Conservation (phyloP, 1,284 basidiomycete species). For the Kwoniella shivajii region DNA sequence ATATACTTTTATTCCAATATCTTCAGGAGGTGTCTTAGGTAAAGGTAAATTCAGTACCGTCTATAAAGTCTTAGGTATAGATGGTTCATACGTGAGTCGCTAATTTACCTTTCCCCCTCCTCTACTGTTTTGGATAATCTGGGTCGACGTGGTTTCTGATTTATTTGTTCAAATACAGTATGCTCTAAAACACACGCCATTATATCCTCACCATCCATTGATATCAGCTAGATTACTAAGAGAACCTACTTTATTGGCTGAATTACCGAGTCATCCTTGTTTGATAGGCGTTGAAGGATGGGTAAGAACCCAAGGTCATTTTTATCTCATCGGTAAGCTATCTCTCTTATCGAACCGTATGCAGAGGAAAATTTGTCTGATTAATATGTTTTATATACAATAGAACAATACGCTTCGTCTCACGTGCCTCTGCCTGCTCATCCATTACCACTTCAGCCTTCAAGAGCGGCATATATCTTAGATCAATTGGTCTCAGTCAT, state of each 20-base stretch:
- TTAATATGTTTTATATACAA: neutral
- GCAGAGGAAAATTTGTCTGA: neutral
- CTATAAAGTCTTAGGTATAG: constrained; percentile 48
- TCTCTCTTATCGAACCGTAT: neutral
- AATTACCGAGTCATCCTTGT: constrained; percentile 60
- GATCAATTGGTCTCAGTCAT: constrained; percentile 60
- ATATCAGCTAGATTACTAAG: constrained; percentile 60
- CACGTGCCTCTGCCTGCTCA: constrained; percentile 40
- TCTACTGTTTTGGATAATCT: no score
- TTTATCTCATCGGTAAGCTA: constrained; percentile 59
- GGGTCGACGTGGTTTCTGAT: no score
- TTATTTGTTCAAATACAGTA: no score
- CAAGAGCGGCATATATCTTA: constrained; percentile 57
- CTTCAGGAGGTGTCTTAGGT: constrained; percentile 51
- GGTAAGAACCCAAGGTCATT: constrained; percentile 60
- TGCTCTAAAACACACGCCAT: constrained; percentile 62
- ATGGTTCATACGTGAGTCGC: constrained; percentile 44
- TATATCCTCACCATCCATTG: constrained; percentile 62
- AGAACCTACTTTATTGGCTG: constrained; percentile 60
- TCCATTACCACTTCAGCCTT: constrained; percentile 51
- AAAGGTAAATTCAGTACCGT: constrained; percentile 58
- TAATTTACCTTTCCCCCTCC: no score
- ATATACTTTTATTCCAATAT: constrained; percentile 49
- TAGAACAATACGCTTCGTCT: constrained; percentile 40
- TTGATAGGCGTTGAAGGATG: constrained; percentile 60